Conservation (phyloP, 352 stramenopile genomes). For the Plasmopara halstedii region DNA sequence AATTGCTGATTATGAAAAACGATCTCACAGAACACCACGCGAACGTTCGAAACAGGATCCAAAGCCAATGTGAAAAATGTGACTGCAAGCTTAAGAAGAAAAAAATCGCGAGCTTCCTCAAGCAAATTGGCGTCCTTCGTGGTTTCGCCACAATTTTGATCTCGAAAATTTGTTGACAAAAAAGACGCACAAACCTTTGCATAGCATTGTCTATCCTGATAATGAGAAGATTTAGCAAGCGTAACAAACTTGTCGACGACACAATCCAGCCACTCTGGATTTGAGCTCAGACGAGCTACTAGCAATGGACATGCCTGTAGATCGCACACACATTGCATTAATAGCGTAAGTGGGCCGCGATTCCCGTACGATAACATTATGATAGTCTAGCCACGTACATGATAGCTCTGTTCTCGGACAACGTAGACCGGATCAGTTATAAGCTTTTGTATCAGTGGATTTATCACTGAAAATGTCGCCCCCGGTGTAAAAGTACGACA, state of each 20-base stretch:
- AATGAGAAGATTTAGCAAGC: constrained; percentile 46
- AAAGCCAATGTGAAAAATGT: constrained; percentile 52
- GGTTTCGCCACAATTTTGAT: constrained; percentile 1
- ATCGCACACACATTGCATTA: constrained; percentile 1
- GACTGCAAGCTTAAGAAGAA: constrained; percentile 33
- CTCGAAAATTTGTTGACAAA: constrained; percentile 13
- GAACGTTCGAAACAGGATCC: constrained; percentile 71
- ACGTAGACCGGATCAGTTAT: constrained; percentile 66
- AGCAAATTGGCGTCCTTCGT: constrained; percentile 2
- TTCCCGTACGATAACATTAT: constrained; percentile 3
- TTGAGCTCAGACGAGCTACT: constrained; percentile 34
- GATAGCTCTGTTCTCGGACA: constrained; percentile 65
- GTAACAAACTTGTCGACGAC: constrained; percentile 43
- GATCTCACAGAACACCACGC: constrained; percentile 47
- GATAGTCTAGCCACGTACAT: constrained; percentile 18
- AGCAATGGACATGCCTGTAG: constrained; percentile 56
- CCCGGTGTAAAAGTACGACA: constrained; percentile 62
- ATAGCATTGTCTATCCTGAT: constrained; percentile 63
- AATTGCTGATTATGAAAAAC: constrained; percentile 37
- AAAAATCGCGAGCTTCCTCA: constrained; percentile 27
- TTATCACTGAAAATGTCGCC: constrained; percentile 69
- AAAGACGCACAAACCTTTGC: constrained; percentile 59
- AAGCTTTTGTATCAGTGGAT: constrained; percentile 67
- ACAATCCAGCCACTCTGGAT: constrained; percentile 38
- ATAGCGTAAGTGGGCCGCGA: neutral